A percentile compares a stretch with the other conserved stretches of the same genome.
These are phyloP conservation scores for Populus tomentosa DNA, from an alignment of 441 rosid species.

Conservation along the genomic window DNA sequence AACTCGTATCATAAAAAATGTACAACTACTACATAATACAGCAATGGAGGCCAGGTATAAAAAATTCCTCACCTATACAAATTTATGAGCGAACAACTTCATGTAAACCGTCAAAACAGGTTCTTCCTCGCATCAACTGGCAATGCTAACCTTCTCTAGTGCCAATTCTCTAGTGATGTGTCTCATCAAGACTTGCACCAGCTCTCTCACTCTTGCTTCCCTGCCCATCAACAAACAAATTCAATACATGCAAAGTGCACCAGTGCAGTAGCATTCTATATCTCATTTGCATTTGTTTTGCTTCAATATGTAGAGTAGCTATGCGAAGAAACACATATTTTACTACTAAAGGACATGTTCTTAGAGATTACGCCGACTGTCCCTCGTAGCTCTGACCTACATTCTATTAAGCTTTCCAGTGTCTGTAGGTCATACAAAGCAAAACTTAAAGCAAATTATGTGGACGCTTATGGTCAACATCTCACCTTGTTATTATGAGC, in stretches of 20 bases:
- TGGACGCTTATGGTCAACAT: not conserved
- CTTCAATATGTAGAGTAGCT: too few relatives aligned
- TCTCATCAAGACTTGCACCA: constrained; percentile 65
- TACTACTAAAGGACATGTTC: not conserved
- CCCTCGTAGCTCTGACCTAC: not conserved
- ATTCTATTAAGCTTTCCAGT: not conserved
- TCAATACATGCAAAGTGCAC: not conserved
- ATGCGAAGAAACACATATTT: too few relatives aligned
- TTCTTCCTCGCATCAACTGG: constrained; percentile 25
- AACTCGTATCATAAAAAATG: constrained; percentile 7
- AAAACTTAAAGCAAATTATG: too few relatives aligned
- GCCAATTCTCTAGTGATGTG: constrained; percentile 58
- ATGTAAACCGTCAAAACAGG: not conserved
- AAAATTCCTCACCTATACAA: constrained; percentile 24
- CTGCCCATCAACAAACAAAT: constrained; percentile 37
- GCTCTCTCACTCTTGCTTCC: constrained; percentile 76
- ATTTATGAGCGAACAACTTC: constrained; percentile 14
- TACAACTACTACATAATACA: constrained; percentile 25
- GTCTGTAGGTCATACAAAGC: not conserved
- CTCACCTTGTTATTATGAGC: constrained; percentile 82
- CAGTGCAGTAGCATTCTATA: too few relatives aligned
- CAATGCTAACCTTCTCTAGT: constrained; percentile 42
- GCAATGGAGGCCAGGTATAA: constrained; percentile 22
- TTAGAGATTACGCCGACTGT: too few relatives aligned
- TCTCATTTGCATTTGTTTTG: too few relatives aligned